Base-by-base conservation (phyloP, 2,329 filamentous ascomycete genomes). In the Harringtonia lauricola region DNA sequence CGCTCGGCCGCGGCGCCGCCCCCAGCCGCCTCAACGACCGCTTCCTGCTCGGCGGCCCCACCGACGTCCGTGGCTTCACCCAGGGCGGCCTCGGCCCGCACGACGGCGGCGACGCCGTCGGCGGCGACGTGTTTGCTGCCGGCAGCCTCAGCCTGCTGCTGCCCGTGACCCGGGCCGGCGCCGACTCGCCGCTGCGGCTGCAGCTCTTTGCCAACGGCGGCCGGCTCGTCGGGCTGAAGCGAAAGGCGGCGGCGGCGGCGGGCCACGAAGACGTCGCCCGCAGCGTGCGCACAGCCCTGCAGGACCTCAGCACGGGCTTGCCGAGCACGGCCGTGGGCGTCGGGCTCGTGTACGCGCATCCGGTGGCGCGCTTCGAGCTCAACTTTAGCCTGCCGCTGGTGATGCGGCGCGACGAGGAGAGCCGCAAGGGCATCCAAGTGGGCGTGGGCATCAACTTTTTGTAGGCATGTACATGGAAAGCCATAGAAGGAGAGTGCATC, bases 371-470 rank as follows among this genome's bases (percentile, higher is more conserved):
- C 44, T 95, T 98, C 51, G 92, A 98, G 67, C 70, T 98, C 53
- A 98, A 98, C 64, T 95, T 98, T 60, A 88, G 85, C 54, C 62
- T 98, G 52, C 92, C 92, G 1, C 61, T 98, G 47, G 81, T 90
- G 17, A 62, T 87, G 56, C 75, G 92, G 46, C 81, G 75, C 50
- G 88, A 87, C 30, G 92, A 98, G 64, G 82, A 92, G 54, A 82
- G 79, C 15, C 78, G 90, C 44, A 98, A 98, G 66, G 92, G 92
- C 1, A 59, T 98, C 50, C 88, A 92, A 60, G 81, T 98, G 55
- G 92, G 92, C n/a, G 86, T 98, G 34, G 92, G 92, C 40, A 88
- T 98, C 58, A 94, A 86, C 65, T 95, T 98, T 60, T 66, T 96
- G 72, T 96, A 83, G 41, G 34, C 18, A 2, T 3, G 21, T 19